Conservation (phyloP, 805 yeast species). For the Starmerella riodocensis region DNA sequence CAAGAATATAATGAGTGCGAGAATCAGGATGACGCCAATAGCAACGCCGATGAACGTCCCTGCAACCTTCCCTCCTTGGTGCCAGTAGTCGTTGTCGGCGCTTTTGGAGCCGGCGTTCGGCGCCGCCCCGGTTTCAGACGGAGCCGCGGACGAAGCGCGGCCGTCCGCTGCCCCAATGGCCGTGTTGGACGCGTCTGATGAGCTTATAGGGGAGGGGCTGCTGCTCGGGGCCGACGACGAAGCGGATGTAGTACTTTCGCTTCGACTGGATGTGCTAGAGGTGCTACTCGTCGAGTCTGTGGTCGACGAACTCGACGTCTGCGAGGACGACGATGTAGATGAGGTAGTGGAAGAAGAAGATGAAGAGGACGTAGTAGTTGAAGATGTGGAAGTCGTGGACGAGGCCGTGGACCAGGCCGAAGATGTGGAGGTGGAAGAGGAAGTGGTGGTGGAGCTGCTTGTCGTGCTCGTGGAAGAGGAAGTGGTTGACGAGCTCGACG, state of each 20-base stretch:
- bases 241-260: too few species aligned
- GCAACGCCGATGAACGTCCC: slow-evolving; percentile 79
- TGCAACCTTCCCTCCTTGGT: slow-evolving; percentile 63
- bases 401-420: slow-evolving; percentile 2
- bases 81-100: slow-evolving; percentile 36
- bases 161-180: too few species aligned
- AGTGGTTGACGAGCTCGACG: slow-evolving; percentile 1
- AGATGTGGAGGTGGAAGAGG: slow-evolving; percentile 4
- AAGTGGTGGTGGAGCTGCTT: slow-evolving; percentile 4
- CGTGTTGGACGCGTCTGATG: too few species aligned
- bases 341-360: not conserved
- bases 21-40: slow-evolving; percentile 35
- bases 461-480: slow-evolving; percentile 3
- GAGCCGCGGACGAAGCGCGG: not conserved
- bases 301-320: not conserved
- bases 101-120: not conserved
- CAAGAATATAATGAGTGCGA: slow-evolving; percentile 33
- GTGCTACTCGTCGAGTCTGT: not conserved
- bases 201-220: too few species aligned
- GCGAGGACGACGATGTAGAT: not conserved
- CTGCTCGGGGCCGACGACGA: too few species aligned
- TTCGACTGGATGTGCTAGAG: slow-evolving; percentile 1
- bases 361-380: slow-evolving; percentile 2
- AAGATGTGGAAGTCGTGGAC: slow-evolving; percentile 2
- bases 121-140: not conserved